A percentile compares a stretch with the other conserved stretches of the same genome.
These are phyloP conservation scores for Poterioochromonas sp. DNA, from an alignment of 352 stramenopile genomes.

Conservation along the genomic window DNA sequence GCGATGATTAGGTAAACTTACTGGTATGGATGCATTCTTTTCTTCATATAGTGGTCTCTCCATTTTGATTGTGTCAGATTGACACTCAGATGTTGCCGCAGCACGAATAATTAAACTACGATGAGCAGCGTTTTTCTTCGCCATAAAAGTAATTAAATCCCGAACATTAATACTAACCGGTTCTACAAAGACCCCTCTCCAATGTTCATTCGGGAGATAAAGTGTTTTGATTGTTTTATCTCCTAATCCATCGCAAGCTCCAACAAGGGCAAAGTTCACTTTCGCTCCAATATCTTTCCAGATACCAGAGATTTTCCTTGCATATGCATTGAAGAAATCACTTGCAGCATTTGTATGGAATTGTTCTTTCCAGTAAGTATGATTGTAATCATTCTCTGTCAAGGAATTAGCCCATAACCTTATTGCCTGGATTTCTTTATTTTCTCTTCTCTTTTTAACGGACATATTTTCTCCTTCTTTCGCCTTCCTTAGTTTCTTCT, in stretches of 20 bases:
- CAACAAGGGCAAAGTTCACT: slow-evolving; percentile 31
- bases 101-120: slow-evolving; percentile 12
- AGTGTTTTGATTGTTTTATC: slow-evolving; percentile 29
- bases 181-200: slow-evolving; percentile 27
- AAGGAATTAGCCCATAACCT: not conserved
- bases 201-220: slow-evolving; percentile 24
- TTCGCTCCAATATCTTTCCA: slow-evolving; percentile 18
- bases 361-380: not conserved
- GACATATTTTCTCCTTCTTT: not conserved
- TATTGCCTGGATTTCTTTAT: not conserved
- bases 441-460: slow-evolving; percentile 5
- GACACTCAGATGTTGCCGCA: slow-evolving; percentile 23
- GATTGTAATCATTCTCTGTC: slow-evolving; percentile 8
- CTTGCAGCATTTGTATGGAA: not conserved
- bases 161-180: slow-evolving; percentile 10
- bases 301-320: slow-evolving; percentile 1
- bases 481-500: not conserved
- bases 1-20: not conserved
- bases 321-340: slow-evolving; percentile 33
- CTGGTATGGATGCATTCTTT: slow-evolving; percentile 20
- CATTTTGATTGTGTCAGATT: not conserved
- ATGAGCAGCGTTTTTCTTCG: not conserved
- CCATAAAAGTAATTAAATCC: slow-evolving; percentile 23
- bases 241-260: slow-evolving; percentile 26
- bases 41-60: slow-evolving; percentile 31